Base-by-base conservation (phyloP, 192 early-diverging fungal genomes). In the Backusella sp. region DNA sequence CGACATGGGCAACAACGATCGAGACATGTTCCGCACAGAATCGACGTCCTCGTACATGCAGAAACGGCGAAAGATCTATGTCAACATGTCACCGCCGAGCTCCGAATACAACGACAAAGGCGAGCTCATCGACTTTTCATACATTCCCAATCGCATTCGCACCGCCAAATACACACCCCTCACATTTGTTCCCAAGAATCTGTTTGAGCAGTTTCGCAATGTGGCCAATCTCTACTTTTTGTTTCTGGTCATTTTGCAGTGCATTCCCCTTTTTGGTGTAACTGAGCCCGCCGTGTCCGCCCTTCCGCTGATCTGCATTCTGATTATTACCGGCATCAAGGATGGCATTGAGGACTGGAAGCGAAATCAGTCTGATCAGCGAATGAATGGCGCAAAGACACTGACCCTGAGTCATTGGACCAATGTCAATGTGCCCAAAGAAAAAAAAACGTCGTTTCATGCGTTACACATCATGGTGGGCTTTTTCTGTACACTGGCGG, bases 151-250 rank as follows among this genome's bases (percentile, higher is more conserved):
- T 85, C 89, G 93, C 70, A 89, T 99, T 35, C 86, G 88, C 41
- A 99, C 97, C 0, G 88, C 92, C 41, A 99, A 98, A 82, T 99
- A 99, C 86, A 95, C 95, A 6, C 81, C 93, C 2, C 67, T 95
- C 8, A 92, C 93, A 0, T 99, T 99, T 85, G 84, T 99, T n/a
- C 97, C 97, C 34, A 97, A 96, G 79, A 98, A 98, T 76, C 81
- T 99, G 74, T 94, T 95, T 79, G 97, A 98, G 88, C 97, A 99
- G 87, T 99, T 99, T 82, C 91, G 95, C 6, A 89, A 90, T 39
- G 89, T 97, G 2, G 98, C 98, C 70, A 99, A 99, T 82, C 88
- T 98, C 23, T 99, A 97, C 83, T 99, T 99, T 79, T 82, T 97
- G 68, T 92, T 93, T 67, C 78, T 98, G 28, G 94, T 97, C 5